phyloP scores from a whole-genome alignment of 23 red algal species.

The Gracilaria domingensis region DNA sequence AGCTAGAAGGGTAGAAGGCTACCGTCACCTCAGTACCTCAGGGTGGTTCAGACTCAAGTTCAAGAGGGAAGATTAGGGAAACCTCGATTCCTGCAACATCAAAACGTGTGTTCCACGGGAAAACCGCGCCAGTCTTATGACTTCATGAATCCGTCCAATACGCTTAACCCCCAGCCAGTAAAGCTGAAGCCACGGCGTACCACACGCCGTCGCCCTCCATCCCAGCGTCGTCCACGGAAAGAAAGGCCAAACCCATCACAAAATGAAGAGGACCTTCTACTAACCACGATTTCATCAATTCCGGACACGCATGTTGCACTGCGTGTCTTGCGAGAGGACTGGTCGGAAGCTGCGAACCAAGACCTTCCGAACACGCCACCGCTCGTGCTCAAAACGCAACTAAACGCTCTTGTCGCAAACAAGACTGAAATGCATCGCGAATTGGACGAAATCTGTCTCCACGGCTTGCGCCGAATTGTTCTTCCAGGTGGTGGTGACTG shows the following conservation, averaged over 20 bases:
- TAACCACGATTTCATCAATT: constrained; percentile 24
- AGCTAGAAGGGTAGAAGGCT: too few species aligned
- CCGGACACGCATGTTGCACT: constrained; percentile 51
- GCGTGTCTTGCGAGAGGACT: constrained; percentile 27
- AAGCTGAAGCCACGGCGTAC: constrained; percentile 1
- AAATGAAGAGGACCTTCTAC: constrained; percentile 10
- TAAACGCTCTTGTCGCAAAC: constrained; percentile 56
- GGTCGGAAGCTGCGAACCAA: constrained; percentile 38
- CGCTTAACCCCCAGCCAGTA: background rate
- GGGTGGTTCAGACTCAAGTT: background rate
- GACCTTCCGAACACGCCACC: constrained; percentile 58
- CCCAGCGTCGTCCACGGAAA: background rate
- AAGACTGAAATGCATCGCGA: constrained; percentile 34
- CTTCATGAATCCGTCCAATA: constrained; percentile 2
- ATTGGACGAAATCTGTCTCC: background rate
- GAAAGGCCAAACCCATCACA: background rate
- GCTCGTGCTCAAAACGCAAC: constrained; percentile 32
- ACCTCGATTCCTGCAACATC: background rate
- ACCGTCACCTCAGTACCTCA: too few species aligned
- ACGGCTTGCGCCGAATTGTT: constrained; percentile 22
- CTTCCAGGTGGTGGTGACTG: constrained; percentile 19
- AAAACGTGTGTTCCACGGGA: background rate
- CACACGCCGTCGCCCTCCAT: constrained; percentile 1
- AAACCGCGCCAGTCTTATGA: background rate
- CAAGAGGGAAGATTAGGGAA: too few species aligned